Evolutionary conservation across 148 eudicot species (phyloP), one percentile per base, ranked within the genome.

Genomic region (Rhododendron ferrugineum): DNA sequence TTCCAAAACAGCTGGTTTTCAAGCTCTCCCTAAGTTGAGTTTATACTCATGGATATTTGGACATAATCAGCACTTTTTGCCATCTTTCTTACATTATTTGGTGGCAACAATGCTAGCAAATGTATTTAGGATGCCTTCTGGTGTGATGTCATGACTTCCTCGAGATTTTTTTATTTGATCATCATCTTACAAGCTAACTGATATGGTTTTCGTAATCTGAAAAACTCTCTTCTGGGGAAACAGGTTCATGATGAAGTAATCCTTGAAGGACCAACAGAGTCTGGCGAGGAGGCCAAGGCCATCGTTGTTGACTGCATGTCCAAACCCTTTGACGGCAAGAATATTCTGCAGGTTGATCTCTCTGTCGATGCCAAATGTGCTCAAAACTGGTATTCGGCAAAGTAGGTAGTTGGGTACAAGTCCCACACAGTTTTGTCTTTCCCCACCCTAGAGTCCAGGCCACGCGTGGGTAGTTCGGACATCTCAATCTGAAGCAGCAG

Each of bases 231-330:
- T 72, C 80, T 60, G 40, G 66, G 81, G 84, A 85, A 73, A 50
- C 94, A 95, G 99, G 95, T 95, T 78, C 98, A 97, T 78, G 98
- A 95, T 88, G 99, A 95, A 93, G 96, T 95, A 81, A 95, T 95
- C 66, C 81, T 97, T 44, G 98, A 97, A 89, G 99, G 99, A 81
- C 98, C 99, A 32, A 92, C 95, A 15, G 95, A 95, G 85, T 95
- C 98, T 2, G 93, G 94, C 4, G 95, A 89, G 89, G 92, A 87
- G 76, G 99, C 98, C 49, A 97, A 90, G 89, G 90, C 84, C 49
- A 89, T 95, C 11, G 99, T 97, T 58, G 95, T 97, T 32, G 88
- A 94, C 6, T 97, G 98, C 90, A 95, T 97, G 98, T 88, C 98
- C 66, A 92, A 97, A 78, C 99, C 99, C 68, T 97, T 97, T 79